phyloP scores from a whole-genome alignment of 192 early-diverging fungal species.

The Coemansia sp. region DNA sequence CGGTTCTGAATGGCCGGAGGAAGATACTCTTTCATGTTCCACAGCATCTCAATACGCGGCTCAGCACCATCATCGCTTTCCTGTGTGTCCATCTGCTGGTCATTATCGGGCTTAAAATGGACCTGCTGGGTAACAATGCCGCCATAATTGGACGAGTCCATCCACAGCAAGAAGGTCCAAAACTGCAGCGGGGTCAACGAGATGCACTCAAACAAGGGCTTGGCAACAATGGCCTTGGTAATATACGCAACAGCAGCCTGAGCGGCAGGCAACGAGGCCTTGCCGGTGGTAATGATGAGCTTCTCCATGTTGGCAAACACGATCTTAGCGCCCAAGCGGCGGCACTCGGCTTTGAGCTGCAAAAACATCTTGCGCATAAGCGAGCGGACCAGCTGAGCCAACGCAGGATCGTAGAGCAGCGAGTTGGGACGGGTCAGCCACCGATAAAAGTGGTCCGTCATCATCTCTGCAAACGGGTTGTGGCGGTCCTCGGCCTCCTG shows the following conservation, averaged over 20 bases:
- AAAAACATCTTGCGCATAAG: conserved; percentile 89
- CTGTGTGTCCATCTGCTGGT: conserved; percentile 14
- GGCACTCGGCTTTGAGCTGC: conserved; percentile 80
- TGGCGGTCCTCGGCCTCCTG: conserved; percentile 62
- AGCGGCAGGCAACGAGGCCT: conserved; percentile 69
- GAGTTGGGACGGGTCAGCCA: conserved; percentile 81
- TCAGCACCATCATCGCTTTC: conserved; percentile 12
- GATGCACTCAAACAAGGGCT: conserved; percentile 74
- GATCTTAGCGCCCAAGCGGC: conserved; percentile 69
- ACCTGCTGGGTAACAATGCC: conserved; percentile 32
- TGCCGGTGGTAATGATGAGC: conserved; percentile 77
- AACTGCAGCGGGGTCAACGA: conserved; percentile 66
- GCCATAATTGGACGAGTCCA: conserved; percentile 88
- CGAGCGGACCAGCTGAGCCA: conserved; percentile 74
- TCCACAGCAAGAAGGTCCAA: conserved; percentile 87
- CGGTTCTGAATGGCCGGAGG: conserved; percentile 67
- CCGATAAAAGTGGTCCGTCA: conserved; percentile 82
- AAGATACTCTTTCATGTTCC: conserved; percentile 89
- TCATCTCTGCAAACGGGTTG: conserved; percentile 66
- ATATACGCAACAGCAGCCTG: conserved; percentile 74
- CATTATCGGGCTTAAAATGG: not conserved
- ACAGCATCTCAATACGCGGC: conserved; percentile 68
- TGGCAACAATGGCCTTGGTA: conserved; percentile 62
- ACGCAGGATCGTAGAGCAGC: conserved; percentile 78
- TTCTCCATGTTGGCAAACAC: conserved; percentile 80